These are phyloP conservation scores for Mucor mucedo DNA, from an alignment of 371 early-diverging fungal genomes.

Conservation along the genomic window DNA sequence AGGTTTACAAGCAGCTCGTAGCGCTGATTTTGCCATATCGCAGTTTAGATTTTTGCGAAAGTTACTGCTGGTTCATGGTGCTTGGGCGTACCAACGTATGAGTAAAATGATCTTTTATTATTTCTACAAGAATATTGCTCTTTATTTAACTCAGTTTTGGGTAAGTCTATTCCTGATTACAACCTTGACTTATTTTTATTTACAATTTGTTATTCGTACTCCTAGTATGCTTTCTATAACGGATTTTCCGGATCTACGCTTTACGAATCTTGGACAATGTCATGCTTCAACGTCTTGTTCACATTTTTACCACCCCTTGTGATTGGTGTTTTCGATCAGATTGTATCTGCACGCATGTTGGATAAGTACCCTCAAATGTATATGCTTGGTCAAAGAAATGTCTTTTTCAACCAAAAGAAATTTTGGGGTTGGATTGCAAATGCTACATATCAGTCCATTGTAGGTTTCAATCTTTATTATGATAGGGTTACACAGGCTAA, in stretches of 20 bases:
- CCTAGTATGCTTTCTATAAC: conserved; percentile 68
- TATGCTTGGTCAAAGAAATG: conserved; percentile 80
- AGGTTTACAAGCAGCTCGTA: conserved; percentile 79
- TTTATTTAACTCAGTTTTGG: conserved; percentile 74
- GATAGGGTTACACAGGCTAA: conserved; percentile 16
- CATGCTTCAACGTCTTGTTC: conserved; percentile 78
- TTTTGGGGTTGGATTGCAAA: conserved; percentile 94
- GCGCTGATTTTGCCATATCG: conserved; percentile 86
- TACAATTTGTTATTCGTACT: not conserved
- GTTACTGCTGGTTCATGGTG: conserved; percentile 81
- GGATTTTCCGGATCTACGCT: conserved; percentile 84
- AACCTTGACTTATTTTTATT: not conserved
- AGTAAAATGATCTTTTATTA: conserved; percentile 76
- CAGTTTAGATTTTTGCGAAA: conserved; percentile 80
- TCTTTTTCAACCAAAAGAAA: conserved; percentile 84
- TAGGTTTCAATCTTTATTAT: conserved; percentile 23
- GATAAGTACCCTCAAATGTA: conserved; percentile 84
- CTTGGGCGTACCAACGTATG: conserved; percentile 80
- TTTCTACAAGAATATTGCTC: conserved; percentile 87
- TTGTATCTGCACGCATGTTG: conserved; percentile 72
- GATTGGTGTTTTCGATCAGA: conserved; percentile 85
- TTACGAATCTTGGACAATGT: conserved; percentile 74
- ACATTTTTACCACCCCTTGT: conserved; percentile 79
- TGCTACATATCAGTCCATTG: conserved; percentile 86
- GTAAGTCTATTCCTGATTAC: conserved; percentile 30